Percentiles rank a stretch among this genome's conserved stretches.
Conservation (phyloP, 2,329 filamentous ascomycete species). For the Sphaceloma murrayae region DNA sequence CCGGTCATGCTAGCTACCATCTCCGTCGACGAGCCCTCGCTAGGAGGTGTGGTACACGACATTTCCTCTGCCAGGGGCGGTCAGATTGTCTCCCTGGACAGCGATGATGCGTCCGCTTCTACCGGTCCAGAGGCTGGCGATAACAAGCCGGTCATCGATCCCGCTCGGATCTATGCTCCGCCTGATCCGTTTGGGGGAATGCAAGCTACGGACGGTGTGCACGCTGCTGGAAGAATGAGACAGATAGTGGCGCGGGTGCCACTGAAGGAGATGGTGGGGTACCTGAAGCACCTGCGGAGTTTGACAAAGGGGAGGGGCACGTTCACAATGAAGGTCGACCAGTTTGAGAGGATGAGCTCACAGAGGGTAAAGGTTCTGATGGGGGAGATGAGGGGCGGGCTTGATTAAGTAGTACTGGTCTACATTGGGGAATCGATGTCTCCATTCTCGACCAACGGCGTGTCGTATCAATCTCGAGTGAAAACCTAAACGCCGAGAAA, state of each 20-base stretch:
- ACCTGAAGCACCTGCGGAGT: conserved; percentile 77
- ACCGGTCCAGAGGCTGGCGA: conserved; percentile 13
- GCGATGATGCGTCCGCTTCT: conserved; percentile 29
- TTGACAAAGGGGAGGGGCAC: conserved; percentile 77
- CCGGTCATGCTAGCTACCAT: conserved; percentile 90
- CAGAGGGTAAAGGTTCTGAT: conserved; percentile 51
- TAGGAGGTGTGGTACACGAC: conserved; percentile 76
- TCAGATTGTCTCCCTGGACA: conserved; percentile 61
- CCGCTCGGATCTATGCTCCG: conserved; percentile 71
- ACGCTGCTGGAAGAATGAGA: conserved; percentile 29
- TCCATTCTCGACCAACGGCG: no score
- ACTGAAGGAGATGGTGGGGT: conserved; percentile 93
- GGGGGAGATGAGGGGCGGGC: conserved; percentile 27
- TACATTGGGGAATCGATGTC: no score
- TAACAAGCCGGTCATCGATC: conserved; percentile 49
- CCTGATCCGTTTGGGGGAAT: conserved; percentile 64
- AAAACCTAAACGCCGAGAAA: no score
- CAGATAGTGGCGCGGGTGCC: conserved; percentile 80
- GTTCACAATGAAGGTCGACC: conserved; percentile 65
- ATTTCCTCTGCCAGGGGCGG: conserved; percentile 64
- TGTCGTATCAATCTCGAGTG: no score
- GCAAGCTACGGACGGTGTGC: conserved; percentile 18
- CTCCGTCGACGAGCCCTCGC: conserved; percentile 68
- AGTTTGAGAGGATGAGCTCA: conserved; percentile 56
- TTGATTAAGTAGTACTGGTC: no score